Percentiles rank a stretch among this genome's conserved stretches.
phyloP scores from a whole-genome alignment of 257 asterid species.

The Vinca minor region DNA sequence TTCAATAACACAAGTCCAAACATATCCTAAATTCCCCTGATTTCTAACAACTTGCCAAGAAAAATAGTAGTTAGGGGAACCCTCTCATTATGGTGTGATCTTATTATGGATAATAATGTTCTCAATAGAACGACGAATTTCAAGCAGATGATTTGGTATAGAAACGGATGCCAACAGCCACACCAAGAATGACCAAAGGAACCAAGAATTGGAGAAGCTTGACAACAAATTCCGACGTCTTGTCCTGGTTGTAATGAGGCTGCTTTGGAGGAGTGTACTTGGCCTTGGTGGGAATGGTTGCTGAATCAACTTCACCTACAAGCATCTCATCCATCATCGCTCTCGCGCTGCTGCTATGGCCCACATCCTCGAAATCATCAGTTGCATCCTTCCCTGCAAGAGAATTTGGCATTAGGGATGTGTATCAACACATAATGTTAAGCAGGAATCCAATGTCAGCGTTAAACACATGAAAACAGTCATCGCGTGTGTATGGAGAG shows the following conservation, averaged over 20 bases:
- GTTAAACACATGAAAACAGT: no score
- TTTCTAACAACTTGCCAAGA: background rate
- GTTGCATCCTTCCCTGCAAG: conserved; percentile 92
- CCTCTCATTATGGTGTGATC: conserved; percentile 2
- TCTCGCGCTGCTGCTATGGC: conserved; percentile 70
- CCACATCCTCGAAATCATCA: conserved; percentile 78
- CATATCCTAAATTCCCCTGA: conserved; percentile 1
- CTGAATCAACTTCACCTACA: conserved; percentile 53
- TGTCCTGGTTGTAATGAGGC: conserved; percentile 49
- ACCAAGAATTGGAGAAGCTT: conserved; percentile 80
- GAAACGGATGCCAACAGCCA: conserved; percentile 65
- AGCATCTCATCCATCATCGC: conserved; percentile 56
- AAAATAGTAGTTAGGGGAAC: background rate
- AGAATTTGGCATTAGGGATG: no score
- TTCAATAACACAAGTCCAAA: no score
- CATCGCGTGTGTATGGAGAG: no score
- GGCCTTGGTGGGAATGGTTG: conserved; percentile 39
- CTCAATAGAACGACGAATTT: no score
- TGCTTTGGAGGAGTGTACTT: conserved; percentile 52
- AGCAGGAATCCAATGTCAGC: no score
- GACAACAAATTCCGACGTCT: conserved; percentile 51
- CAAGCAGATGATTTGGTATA: conserved; percentile 62
- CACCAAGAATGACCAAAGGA: conserved; percentile 59
- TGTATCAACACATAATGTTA: no score
- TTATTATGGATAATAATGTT: no score